Evolutionary conservation across 495 filamentous ascomycete species (phyloP).

Genomic region (Glarea lozoyensis): DNA sequence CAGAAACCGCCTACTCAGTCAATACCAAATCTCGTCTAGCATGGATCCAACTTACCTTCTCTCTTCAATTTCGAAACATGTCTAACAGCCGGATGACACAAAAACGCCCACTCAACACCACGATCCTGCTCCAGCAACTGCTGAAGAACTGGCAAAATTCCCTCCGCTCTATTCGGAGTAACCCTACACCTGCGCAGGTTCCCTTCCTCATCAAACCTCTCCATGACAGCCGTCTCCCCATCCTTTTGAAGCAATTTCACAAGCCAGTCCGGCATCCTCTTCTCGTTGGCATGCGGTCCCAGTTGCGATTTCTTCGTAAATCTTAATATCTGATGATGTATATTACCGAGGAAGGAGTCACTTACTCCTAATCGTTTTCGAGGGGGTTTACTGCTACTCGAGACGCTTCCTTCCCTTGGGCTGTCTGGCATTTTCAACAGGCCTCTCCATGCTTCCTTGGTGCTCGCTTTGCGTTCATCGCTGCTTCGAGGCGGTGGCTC

Average conservation of each 20-base stretch:
- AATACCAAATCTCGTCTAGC: not conserved
- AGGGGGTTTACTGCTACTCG: constrained; percentile 6
- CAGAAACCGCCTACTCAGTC: constrained; percentile 62
- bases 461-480: constrained; percentile 7
- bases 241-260: constrained; percentile 56
- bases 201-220: constrained; percentile 45
- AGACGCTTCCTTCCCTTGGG: constrained; percentile 6
- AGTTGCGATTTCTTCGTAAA: constrained; percentile 48
- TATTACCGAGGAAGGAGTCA: constrained; percentile 6
- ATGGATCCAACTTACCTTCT: constrained; percentile 40
- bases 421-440: constrained; percentile 21
- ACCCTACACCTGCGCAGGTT: constrained; percentile 35
- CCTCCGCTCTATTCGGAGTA: constrained; percentile 51
- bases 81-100: constrained; percentile 67
- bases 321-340: constrained; percentile 25
- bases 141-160: constrained; percentile 68
- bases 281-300: constrained; percentile 79
- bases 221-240: constrained; percentile 44
- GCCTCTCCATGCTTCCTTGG: constrained; percentile 16
- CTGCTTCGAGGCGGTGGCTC: constrained; percentile 7
- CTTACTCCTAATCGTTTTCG: constrained; percentile 15
- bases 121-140: constrained; percentile 61
- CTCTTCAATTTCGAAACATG: constrained; percentile 74
- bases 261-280: constrained; percentile 80
- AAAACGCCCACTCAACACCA: constrained; percentile 57